phyloP scores from a whole-genome alignment of 23 red algal species.

The Gracilariopsis chorda region DNA sequence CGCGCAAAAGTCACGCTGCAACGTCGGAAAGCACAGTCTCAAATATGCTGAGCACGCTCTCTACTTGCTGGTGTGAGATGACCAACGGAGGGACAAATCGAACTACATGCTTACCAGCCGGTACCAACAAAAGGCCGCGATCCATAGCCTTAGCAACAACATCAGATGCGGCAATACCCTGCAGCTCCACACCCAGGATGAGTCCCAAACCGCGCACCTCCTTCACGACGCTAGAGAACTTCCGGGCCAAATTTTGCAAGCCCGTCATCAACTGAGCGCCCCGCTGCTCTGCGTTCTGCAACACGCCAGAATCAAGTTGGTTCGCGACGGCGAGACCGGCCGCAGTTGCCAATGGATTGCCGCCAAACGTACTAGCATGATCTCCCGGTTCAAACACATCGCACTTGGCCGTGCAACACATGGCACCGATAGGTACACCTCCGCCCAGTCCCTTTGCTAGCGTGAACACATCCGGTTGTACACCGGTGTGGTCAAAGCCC shows the following conservation, averaged over 20 bases:
- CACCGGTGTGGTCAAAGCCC: constrained; percentile 82
- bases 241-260: constrained; percentile 25
- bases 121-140: constrained; percentile 76
- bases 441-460: constrained; percentile 93
- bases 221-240: constrained; percentile 17
- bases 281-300: constrained; percentile 75
- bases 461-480: constrained; percentile 85
- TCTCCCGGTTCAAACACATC: constrained; percentile 90
- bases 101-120: constrained; percentile 81
- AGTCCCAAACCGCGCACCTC: constrained; percentile 84
- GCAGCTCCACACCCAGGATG: constrained; percentile 77
- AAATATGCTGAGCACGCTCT: constrained; percentile 41
- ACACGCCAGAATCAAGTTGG: constrained; percentile 61
- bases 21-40: constrained; percentile 19
- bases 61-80: constrained; percentile 67
- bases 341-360: constrained; percentile 77
- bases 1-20: background rate
- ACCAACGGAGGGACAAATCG: constrained; percentile 86
- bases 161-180: constrained; percentile 17
- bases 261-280: constrained; percentile 61
- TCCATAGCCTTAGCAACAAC: constrained; percentile 59
- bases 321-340: constrained; percentile 77
- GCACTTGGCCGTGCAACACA: constrained; percentile 68
- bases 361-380: constrained; percentile 97
- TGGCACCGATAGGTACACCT: constrained; percentile 97